Conservation (phyloP, 768 basidiomycete genomes). For the Pleurotus djamor region DNA sequence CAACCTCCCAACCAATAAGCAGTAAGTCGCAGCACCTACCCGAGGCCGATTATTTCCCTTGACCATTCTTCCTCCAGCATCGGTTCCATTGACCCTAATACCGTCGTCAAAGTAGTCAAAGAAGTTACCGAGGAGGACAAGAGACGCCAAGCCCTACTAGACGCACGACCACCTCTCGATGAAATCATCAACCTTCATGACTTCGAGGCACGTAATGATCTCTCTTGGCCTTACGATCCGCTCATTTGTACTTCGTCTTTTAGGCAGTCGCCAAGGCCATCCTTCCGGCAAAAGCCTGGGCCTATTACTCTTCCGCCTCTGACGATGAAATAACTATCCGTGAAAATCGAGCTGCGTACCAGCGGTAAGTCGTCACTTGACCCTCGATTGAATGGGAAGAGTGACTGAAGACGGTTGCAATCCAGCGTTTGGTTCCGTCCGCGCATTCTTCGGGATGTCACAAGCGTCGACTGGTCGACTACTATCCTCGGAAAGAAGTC, state of each 20-base stretch:
- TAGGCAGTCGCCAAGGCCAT: slow-evolving; percentile 84
- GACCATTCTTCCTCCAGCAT: slow-evolving; percentile 35
- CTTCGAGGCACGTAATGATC: slow-evolving; percentile 65
- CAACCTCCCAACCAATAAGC: slow-evolving; percentile 82
- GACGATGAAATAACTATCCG: slow-evolving; percentile 92
- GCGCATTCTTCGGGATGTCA: slow-evolving; percentile 80
- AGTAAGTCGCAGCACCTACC: slow-evolving; percentile 40
- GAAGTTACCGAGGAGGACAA: slow-evolving; percentile 71
- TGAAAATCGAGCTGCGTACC: slow-evolving; percentile 90
- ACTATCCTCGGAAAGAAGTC: slow-evolving; percentile 75
- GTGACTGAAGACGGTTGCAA: not conserved
- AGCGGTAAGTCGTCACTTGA: slow-evolving; percentile 50
- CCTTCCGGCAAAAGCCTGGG: slow-evolving; percentile 90
- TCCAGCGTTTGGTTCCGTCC: slow-evolving; percentile 88
- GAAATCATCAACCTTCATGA: slow-evolving; percentile 92
- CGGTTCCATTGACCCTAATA: slow-evolving; percentile 69
- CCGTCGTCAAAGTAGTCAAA: slow-evolving; percentile 61
- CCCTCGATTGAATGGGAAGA: not conserved
- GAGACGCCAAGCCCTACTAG: slow-evolving; percentile 58
- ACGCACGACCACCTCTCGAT: slow-evolving; percentile 68
- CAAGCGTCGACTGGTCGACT: slow-evolving; percentile 83
- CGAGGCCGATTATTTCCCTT: not conserved
- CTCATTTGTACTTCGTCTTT: not conserved
- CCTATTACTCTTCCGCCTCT: slow-evolving; percentile 94
- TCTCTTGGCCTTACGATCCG: not conserved